Conservation (phyloP, 2,329 filamentous ascomycete genomes). For the Apiospora rasikravindrae region DNA sequence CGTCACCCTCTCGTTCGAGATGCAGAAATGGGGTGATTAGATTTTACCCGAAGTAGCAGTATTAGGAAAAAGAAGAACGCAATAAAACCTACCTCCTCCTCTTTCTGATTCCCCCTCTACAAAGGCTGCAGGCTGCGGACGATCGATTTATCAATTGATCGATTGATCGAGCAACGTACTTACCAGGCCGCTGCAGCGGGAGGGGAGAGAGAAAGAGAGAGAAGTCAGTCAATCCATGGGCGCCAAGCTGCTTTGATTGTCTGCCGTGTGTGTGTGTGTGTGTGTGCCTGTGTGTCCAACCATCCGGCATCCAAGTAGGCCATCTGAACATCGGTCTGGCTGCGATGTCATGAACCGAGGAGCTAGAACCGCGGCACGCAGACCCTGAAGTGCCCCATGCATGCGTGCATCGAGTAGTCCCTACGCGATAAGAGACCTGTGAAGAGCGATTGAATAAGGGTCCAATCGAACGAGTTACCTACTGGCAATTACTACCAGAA, state of each 20-base stretch:
- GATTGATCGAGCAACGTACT: neutral
- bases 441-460: neutral
- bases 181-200: neutral
- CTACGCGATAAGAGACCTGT: neutral
- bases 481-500: neutral
- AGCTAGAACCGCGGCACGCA: neutral
- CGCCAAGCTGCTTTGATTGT: neutral
- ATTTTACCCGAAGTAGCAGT: neutral
- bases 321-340: conserved; percentile 7
- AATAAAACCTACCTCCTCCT: neutral
- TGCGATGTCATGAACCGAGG: conserved; percentile 8
- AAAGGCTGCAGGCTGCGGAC: neutral
- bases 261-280: neutral
- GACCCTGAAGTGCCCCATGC: neutral
- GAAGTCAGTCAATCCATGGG: neutral
- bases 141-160: neutral
- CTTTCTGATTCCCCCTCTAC: neutral
- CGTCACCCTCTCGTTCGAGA: neutral
- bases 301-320: conserved; percentile 10
- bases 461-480: neutral
- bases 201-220: neutral
- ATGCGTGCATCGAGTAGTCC: neutral
- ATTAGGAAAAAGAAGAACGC: neutral
- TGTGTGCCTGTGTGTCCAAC: neutral
- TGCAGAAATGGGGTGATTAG: neutral